Evolutionary conservation across 352 stramenopile species (phyloP), one percentile per base, ranked within the genome.

Genomic region (Nothophytophthora sp.): DNA sequence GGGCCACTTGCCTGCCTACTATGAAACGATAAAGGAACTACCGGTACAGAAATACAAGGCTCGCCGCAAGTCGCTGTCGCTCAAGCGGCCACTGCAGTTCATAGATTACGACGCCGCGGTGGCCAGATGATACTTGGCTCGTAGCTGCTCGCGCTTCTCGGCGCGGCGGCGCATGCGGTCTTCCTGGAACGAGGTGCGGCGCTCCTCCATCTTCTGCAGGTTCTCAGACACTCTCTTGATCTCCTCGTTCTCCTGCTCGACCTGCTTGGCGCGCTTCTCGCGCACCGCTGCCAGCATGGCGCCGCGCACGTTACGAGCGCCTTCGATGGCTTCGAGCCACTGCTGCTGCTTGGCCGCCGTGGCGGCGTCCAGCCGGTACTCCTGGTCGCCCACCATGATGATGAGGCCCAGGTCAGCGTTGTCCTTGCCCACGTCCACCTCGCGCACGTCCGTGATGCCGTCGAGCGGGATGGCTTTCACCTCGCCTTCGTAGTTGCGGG

Each of bases 391-490:
- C 1, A 68, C 60, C 4, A 69, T 36, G 36, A 88, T 52, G n/a
- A 90, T 39, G 37, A 90, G 51, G 1, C 76, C 73, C 18, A 85
- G 41, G 32, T 81, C 66, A 4, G 71, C 63, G 33, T 79, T 81
- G 54, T 88, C 74, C 23, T 76, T 68, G 34, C 71, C 71, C 5
- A 61, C 51, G 32, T 71, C 53, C 15, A 83, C 70, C 13, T 72
- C 65, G 22, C 73, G 64, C 11, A 90, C 75, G 28, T 76, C 62
- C 11, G 60, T 77, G 44, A 90, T 76, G 32, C 55, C 70, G 47
- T 90, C 80, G 13, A 90, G 56, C n/a, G 73, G 32, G 55, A 90
- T 83, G 33, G 76, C 77, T 49, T 90, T 86, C 43, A 87, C 63
- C 22, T 73, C 62, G 50, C 73, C 74, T 15, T 78, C 64, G 19